Percentiles rank a stretch among this genome's conserved stretches.
These are phyloP conservation scores for Mycena citricolor DNA, from an alignment of 1,284 basidiomycete species.

Conservation along the genomic window DNA sequence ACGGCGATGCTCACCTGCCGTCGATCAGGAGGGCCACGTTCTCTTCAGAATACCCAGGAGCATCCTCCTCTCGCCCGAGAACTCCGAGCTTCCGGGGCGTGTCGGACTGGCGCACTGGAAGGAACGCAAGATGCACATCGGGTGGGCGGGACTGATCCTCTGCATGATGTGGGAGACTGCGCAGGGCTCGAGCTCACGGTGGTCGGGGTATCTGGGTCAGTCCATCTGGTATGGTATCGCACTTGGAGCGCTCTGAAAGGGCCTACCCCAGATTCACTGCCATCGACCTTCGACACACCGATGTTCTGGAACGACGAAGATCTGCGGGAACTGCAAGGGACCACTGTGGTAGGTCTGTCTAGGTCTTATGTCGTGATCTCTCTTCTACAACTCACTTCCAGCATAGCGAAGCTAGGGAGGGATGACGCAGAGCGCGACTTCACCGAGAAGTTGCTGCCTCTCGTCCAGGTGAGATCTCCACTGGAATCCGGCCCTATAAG, in stretches of 20 bases:
- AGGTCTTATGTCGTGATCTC: conserved; percentile 7
- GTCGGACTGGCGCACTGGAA: conserved; percentile 67
- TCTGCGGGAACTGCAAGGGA: conserved; percentile 77
- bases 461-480: conserved; percentile 53
- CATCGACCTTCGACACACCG: conserved; percentile 80
- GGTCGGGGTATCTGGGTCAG: conserved; percentile 71
- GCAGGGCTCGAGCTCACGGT: conserved; percentile 55
- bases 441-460: conserved; percentile 60
- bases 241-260: no score
- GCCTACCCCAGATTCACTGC: conserved; percentile 68
- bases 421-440: conserved; percentile 83
- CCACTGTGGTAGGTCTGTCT: conserved; percentile 79
- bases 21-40: conserved; percentile 60
- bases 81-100: conserved; percentile 61
- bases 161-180: conserved; percentile 95
- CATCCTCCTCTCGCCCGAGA: conserved; percentile 78
- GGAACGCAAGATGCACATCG: conserved; percentile 54
- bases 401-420: conserved; percentile 82
- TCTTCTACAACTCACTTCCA: conserved; percentile 4
- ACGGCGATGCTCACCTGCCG: conserved; percentile 4
- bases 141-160: conserved; percentile 88
- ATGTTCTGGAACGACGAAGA: conserved; percentile 92
- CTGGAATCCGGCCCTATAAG: conserved; percentile 2
- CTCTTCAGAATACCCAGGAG: conserved; percentile 84
- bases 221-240: no score